These are phyloP conservation scores for Penicillium polonicum DNA, from an alignment of 2,329 filamentous ascomycete genomes.

Conservation along the genomic window DNA sequence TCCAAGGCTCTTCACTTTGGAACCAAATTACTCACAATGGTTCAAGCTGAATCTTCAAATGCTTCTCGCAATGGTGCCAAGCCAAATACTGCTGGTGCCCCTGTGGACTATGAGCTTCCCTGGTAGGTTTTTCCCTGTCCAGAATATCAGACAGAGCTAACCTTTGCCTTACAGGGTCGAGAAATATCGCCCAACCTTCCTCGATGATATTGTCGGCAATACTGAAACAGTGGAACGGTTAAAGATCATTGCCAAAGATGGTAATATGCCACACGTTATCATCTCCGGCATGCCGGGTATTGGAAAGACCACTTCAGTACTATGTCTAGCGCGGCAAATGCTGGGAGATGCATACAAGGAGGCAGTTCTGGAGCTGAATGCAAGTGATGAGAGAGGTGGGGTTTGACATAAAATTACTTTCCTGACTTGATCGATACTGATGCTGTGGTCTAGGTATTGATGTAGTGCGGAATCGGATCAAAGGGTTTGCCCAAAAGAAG, in stretches of 20 bases:
- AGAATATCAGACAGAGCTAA: conserved; percentile 11
- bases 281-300: conserved; percentile 99
- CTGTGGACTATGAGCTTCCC: conserved; percentile 49
- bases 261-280: conserved; percentile 99
- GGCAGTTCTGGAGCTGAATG: conserved; percentile 93
- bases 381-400: conserved; percentile 83
- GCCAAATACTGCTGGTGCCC: conserved; percentile 41
- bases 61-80: conserved; percentile 44
- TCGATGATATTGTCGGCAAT: conserved; percentile 97
- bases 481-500: conserved; percentile 98
- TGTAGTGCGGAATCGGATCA: conserved; percentile 94
- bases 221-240: conserved; percentile 95
- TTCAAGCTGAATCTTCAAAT: conserved; percentile 49
- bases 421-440: not conserved
- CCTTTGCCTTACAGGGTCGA: conserved; percentile 71
- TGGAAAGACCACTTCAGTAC: conserved; percentile 93
- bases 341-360: conserved; percentile 95
- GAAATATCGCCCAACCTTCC: conserved; percentile 91
- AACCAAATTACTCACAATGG: conserved; percentile 32
- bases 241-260: conserved; percentile 97
- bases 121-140: conserved; percentile 37
- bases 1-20: not conserved
- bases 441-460: conserved; percentile 68
- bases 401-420: not conserved
- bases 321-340: conserved; percentile 88